These are phyloP conservation scores for Ganoderma lucidum DNA, from an alignment of 1,284 basidiomycete genomes.

Conservation along the genomic window DNA sequence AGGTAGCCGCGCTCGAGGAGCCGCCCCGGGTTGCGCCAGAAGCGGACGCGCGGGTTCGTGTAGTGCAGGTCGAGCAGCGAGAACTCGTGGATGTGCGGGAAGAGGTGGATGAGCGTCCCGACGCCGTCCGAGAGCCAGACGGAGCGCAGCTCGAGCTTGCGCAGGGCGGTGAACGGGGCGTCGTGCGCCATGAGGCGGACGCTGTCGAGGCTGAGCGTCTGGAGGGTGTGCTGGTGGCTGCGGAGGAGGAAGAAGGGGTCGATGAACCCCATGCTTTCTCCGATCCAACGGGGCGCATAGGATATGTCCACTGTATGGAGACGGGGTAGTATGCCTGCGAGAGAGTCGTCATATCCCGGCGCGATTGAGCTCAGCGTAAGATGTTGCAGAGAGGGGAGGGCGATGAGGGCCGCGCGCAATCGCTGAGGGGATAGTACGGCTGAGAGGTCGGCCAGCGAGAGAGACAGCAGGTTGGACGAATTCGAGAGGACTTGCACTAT, in stretches of 20 bases:
- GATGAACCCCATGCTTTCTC: neutral
- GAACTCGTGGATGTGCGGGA: slow-evolving; percentile 5
- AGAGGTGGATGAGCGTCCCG: slow-evolving; percentile 10
- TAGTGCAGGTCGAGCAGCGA: neutral
- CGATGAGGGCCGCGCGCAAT: neutral
- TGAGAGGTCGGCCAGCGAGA: slow-evolving; percentile 4
- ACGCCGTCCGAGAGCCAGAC: slow-evolving; percentile 5
- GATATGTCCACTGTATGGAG: neutral
- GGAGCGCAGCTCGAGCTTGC: slow-evolving; percentile 6
- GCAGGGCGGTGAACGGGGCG: neutral
- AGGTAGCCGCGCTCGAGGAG: slow-evolving; percentile 5
- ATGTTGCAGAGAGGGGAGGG: neutral
- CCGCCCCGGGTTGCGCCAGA: neutral
- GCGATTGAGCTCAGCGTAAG: slow-evolving; percentile 1
- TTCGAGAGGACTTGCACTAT: neutral
- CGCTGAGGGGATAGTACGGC: neutral
- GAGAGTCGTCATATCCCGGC: neutral
- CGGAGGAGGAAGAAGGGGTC: slow-evolving; percentile 8
- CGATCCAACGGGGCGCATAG: neutral
- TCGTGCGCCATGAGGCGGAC: neutral
- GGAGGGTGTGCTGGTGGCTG: neutral
- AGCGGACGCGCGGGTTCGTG: slow-evolving; percentile 6
- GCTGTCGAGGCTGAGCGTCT: slow-evolving; percentile 1
- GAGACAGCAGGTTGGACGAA: neutral
- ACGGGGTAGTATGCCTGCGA: neutral